These are phyloP conservation scores for Cladosporium austrohemisphaericum DNA, from an alignment of 2,329 filamentous ascomycete genomes.

Conservation along the genomic window DNA sequence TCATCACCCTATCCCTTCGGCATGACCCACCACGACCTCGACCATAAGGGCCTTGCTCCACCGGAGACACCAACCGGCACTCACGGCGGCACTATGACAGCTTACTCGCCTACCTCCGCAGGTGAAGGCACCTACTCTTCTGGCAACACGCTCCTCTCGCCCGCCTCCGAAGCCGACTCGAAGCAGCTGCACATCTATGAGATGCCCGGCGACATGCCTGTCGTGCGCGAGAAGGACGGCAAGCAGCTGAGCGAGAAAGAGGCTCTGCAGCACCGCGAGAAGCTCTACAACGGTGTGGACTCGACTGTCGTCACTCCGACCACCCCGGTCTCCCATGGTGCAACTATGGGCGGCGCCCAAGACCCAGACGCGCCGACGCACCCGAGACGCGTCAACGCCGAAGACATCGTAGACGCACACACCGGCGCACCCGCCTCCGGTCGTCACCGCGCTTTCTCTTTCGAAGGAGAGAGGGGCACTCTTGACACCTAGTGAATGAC, in stretches of 20 bases:
- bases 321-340: not conserved
- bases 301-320: constrained; percentile 14
- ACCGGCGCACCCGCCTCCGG: constrained; percentile 8
- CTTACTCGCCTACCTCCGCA: constrained; percentile 20
- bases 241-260: constrained; percentile 48
- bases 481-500: not conserved
- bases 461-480: constrained; percentile 14
- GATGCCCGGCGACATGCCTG: constrained; percentile 55
- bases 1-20: constrained; percentile 18
- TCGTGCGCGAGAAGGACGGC: constrained; percentile 48
- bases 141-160: constrained; percentile 22
- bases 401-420: constrained; percentile 24
- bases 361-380: constrained; percentile 12
- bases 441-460: constrained; percentile 13
- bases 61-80: constrained; percentile 19
- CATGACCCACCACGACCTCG: constrained; percentile 16
- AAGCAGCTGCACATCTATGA: constrained; percentile 38
- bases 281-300: constrained; percentile 45
- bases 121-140: constrained; percentile 29
- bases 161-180: constrained; percentile 29
- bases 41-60: constrained; percentile 22
- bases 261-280: constrained; percentile 43
- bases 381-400: constrained; percentile 23
- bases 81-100: constrained; percentile 14
- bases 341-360: not conserved